These are phyloP conservation scores for Geotrichum bryndzae DNA, from an alignment of 1,139 yeast species.

Conservation along the genomic window DNA sequence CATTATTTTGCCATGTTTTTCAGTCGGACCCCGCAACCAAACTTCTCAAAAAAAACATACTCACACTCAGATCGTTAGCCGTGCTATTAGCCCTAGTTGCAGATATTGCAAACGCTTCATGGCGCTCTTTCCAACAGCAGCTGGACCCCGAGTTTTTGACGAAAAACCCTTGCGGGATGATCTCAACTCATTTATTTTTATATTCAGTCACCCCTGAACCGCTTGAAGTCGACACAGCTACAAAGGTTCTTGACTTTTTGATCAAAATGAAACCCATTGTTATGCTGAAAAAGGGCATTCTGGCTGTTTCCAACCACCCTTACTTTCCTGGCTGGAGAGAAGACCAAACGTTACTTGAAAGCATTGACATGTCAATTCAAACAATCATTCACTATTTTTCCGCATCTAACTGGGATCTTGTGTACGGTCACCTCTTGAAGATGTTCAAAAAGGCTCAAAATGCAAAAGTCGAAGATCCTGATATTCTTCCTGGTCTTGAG, in stretches of 20 bases:
- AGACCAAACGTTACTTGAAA: constrained; percentile 27
- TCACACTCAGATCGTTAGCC: constrained; percentile 11
- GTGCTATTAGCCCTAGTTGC: constrained; percentile 10
- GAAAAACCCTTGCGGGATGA: background rate
- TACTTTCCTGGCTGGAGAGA: background rate
- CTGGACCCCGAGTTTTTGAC: constrained; percentile 7
- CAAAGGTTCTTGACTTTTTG: constrained; percentile 20
- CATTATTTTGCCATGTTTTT: background rate
- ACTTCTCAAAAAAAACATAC: constrained; percentile 7
- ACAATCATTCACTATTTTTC: constrained; percentile 46
- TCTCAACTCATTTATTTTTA: constrained; percentile 9
- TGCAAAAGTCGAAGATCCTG: constrained; percentile 20
- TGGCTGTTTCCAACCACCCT: constrained; percentile 4
- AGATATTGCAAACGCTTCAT: constrained; percentile 12
- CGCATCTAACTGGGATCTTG: constrained; percentile 49
- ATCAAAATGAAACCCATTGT: constrained; percentile 16
- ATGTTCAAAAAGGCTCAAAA: constrained; percentile 12
- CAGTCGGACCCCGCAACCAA: constrained; percentile 11
- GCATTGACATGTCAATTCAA: constrained; percentile 46
- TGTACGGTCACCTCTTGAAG: constrained; percentile 20
- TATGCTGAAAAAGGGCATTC: constrained; percentile 11
- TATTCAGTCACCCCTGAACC: constrained; percentile 14
- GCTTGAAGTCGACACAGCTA: constrained; percentile 10
- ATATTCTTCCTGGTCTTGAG: constrained; percentile 48
- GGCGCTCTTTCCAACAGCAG: constrained; percentile 12